Conservation (phyloP, 768 basidiomycete genomes). For the Mycena venus region DNA sequence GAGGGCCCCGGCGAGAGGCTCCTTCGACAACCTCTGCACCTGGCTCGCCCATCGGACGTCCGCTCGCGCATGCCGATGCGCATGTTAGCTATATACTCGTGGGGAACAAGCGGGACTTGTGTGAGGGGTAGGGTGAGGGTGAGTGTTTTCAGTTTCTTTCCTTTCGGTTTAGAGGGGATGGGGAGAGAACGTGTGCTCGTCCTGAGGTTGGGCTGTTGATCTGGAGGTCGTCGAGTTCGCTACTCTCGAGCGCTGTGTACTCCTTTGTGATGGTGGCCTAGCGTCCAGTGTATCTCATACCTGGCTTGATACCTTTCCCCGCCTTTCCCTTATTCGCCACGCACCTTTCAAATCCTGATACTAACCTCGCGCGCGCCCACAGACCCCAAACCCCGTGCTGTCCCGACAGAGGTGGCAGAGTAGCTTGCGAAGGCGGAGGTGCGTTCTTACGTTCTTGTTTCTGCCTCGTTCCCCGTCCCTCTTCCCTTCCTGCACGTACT, state of each 20-base stretch:
- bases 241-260: too few species aligned
- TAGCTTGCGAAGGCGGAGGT: constrained; percentile 79
- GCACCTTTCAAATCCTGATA: too few species aligned
- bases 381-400: constrained; percentile 57
- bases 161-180: too few species aligned
- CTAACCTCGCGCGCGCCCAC: constrained; percentile 20
- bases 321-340: too few species aligned
- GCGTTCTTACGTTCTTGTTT: neutral
- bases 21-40: constrained; percentile 76
- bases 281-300: too few species aligned
- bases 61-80: constrained; percentile 89
- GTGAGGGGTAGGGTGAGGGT: constrained; percentile 58
- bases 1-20: too few species aligned
- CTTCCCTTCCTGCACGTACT: neutral
- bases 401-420: constrained; percentile 77
- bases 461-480: neutral
- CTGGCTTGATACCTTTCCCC: too few species aligned
- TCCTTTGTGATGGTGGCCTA: too few species aligned
- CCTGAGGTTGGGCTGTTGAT: too few species aligned
- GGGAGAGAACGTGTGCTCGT: too few species aligned
- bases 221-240: too few species aligned
- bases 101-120: constrained; percentile 91
- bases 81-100: constrained; percentile 92
- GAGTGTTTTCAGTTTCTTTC: constrained; percentile 13
- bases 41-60: constrained; percentile 93